Evolutionary conservation across 176 grass and related monocot genomes (phyloP).

Genomic region (Aechmea fasciata): DNA sequence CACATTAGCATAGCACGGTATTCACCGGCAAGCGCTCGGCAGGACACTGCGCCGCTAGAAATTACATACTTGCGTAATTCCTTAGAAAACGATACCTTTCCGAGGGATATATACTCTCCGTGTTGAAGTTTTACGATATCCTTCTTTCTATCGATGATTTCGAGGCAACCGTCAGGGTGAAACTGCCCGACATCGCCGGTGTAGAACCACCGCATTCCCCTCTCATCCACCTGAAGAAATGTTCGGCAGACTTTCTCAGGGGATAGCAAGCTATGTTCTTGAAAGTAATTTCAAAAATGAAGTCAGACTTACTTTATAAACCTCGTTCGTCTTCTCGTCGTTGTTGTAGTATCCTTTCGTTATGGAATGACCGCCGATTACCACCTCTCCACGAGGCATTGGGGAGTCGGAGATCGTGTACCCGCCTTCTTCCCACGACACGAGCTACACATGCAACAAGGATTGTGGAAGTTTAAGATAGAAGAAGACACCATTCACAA

Average conservation of each 20-base stretch:
- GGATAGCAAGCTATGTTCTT: conserved; percentile 1
- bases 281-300: neutral
- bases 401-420: conserved; percentile 69
- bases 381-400: conserved; percentile 74
- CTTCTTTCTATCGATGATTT: conserved; percentile 86
- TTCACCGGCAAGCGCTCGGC: too few species aligned
- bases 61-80: neutral
- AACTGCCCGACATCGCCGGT: conserved; percentile 89
- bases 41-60: neutral
- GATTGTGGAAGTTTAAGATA: neutral
- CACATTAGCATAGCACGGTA: too few species aligned
- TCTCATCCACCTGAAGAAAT: conserved; percentile 51
- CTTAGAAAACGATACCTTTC: conserved; percentile 42
- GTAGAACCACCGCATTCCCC: conserved; percentile 67
- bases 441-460: conserved; percentile 32
- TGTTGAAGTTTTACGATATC: conserved; percentile 96
- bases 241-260: conserved; percentile 1
- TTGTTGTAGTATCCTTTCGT: conserved; percentile 83
- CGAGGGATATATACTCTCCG: conserved; percentile 86
- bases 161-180: conserved; percentile 76
- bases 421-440: conserved; percentile 77
- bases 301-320: conserved; percentile 42
- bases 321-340: conserved; percentile 72
- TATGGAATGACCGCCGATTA: conserved; percentile 61
- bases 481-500: neutral